These are phyloP conservation scores for Pyricularia sp. DNA, from an alignment of 2,329 filamentous ascomycete genomes.

Conservation along the genomic window DNA sequence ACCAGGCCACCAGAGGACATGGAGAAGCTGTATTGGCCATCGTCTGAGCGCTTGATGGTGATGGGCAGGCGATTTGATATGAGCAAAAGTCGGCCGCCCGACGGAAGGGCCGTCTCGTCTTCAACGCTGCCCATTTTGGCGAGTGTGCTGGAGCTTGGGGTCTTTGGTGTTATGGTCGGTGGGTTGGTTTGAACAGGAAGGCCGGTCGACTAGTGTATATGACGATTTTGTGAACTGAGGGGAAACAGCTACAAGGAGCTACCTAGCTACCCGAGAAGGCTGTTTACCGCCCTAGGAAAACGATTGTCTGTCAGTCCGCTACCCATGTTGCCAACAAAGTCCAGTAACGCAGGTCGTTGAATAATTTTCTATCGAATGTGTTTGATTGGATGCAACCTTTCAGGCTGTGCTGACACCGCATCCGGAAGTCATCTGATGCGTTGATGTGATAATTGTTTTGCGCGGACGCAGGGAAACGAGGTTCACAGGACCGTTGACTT, in stretches of 20 bases:
- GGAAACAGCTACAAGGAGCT: background rate
- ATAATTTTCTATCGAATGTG: background rate
- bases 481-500: background rate
- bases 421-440: background rate
- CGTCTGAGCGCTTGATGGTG: slow-evolving; percentile 87
- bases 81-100: slow-evolving; percentile 56
- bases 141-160: background rate
- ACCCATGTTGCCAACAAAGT: background rate
- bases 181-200: background rate
- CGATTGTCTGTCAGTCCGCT: background rate
- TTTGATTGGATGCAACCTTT: background rate
- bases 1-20: slow-evolving; percentile 97
- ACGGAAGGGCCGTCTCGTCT: slow-evolving; percentile 20
- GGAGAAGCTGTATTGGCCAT: slow-evolving; percentile 85
- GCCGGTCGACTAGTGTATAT: background rate
- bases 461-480: background rate
- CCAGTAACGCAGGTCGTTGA: background rate
- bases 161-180: background rate
- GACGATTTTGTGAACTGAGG: background rate
- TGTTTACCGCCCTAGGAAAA: background rate
- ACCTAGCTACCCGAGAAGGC: background rate
- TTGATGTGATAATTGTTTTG: background rate
- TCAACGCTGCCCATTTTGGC: slow-evolving; percentile 26
- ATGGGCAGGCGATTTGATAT: slow-evolving; percentile 94
- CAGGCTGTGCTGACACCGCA: background rate